Base-by-base conservation (phyloP, 2,329 filamentous ascomycete genomes). In the Byssothecium circinans region DNA sequence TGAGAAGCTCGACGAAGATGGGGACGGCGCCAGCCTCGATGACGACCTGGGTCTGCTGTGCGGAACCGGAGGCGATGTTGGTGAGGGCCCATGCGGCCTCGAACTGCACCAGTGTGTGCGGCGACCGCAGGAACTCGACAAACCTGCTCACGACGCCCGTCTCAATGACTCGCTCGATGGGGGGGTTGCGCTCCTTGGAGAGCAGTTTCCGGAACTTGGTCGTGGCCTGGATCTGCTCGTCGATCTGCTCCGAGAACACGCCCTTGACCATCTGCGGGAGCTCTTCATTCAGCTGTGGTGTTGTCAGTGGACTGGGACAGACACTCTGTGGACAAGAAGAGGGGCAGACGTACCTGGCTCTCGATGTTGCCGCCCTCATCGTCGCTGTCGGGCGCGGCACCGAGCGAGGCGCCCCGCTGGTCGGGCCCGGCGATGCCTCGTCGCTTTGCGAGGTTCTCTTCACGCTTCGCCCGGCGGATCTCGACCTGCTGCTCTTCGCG, bases 401-500 rank as follows among this genome's bases (percentile, higher is more conserved):
- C 90, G 56, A 95, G 81, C 59, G 88, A 86, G 61, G 89, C 89
- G 69, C 89, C 89, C 49, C 87, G 88, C 47, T 87, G 78, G 65
- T 75, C 77, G 63, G 88, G 85, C 58, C 86, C 87, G 61, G 87
- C 85, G 66, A 97, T 95, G 70, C 94, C 94, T 81, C 94, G 87
- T 76, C 94, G 84, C 85, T 99, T 99, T 75, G 94, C 94, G 72
- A 99, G 79, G 78, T 96, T 97, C 80, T 99, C 94, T 78, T 99
- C 94, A 72, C 94, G 87, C 85, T 97, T 97, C 58, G 91, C 89
- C 80, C 95, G 96, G 73, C 94, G 87, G 71, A 99, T 99, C 80
- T 99, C 94, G 60, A 99, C 94, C 79, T 97, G 94, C 76, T 96
- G 91, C 78, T 99, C 94, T 75, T 99, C 94, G 72, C 94, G 94